Percentiles rank a stretch among this genome's conserved stretches.
These are phyloP conservation scores for Fragilaria crotonensis DNA, from an alignment of 108 stramenopile species.

Conservation along the genomic window DNA sequence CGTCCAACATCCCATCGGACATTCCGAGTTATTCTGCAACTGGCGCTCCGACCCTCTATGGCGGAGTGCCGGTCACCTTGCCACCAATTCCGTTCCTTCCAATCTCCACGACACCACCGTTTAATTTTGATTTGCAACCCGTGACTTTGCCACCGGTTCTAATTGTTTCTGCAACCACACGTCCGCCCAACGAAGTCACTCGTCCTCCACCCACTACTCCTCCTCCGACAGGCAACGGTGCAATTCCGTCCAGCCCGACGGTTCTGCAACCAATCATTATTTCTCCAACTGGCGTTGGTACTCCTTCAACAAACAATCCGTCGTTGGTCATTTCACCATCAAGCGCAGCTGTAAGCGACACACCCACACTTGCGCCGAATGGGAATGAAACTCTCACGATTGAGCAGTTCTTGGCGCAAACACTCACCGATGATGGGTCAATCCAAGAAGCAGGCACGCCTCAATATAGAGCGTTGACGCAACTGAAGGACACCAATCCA, in stretches of 20 bases:
- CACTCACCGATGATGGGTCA: slow-evolving; percentile 16
- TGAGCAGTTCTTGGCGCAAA: slow-evolving; percentile 8
- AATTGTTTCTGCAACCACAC: background rate
- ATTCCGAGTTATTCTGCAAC: background rate
- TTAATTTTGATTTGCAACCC: too few relatives aligned
- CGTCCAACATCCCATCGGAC: background rate
- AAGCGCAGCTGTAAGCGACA: background rate
- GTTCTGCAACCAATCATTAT: too few relatives aligned
- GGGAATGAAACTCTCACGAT: background rate
- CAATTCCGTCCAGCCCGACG: too few relatives aligned
- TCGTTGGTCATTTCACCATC: background rate
- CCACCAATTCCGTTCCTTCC: background rate
- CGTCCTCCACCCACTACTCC: background rate
- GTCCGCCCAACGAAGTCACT: background rate
- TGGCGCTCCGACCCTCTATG: background rate
- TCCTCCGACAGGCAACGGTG: too few relatives aligned
- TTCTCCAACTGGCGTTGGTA: too few relatives aligned
- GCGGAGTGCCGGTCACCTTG: background rate
- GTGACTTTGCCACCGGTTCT: too few relatives aligned
- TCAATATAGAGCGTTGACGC: slow-evolving; percentile 15
- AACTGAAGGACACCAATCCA: slow-evolving; percentile 10
- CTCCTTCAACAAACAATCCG: too few relatives aligned
- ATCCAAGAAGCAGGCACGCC: slow-evolving; percentile 16
- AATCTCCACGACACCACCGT: background rate
- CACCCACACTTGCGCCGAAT: background rate